phyloP scores from a whole-genome alignment of 1,284 basidiomycete species.

The Filobasidium uniguttulatum region DNA sequence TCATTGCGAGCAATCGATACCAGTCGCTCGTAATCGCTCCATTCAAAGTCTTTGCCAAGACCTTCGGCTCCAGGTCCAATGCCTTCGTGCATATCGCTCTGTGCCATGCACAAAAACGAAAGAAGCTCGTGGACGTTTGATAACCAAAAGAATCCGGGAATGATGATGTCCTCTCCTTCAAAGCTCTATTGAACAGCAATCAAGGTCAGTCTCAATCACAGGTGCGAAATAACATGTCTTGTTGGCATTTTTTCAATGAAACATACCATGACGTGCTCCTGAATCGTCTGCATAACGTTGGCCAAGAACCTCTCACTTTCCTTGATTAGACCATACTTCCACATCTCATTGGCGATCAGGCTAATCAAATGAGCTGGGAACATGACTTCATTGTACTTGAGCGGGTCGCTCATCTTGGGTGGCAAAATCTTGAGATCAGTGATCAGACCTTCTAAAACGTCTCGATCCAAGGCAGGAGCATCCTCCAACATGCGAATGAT shows the following conservation, averaged over 20 bases:
- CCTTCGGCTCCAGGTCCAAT: conserved; percentile 93
- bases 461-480: conserved; percentile 79
- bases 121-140: conserved; percentile 99
- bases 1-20: conserved; percentile 98
- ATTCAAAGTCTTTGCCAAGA: conserved; percentile 81
- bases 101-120: conserved; percentile 96
- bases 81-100: conserved; percentile 94
- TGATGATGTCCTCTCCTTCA: conserved; percentile 82
- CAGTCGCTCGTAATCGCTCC: conserved; percentile 91
- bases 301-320: conserved; percentile 97
- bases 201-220: conserved; percentile 9
- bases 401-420: conserved; percentile 78
- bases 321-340: conserved; percentile 94
- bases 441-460: conserved; percentile 81
- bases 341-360: conserved; percentile 98
- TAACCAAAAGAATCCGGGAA: conserved; percentile 97
- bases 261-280: conserved; percentile 91
- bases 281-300: conserved; percentile 97
- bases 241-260: too few relatives aligned
- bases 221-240: conserved; percentile 7
- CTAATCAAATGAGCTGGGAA: conserved; percentile 99
- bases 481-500: conserved; percentile 90
- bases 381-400: conserved; percentile 89
- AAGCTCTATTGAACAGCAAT: conserved; percentile 41
- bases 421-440: conserved; percentile 85